Evolutionary conservation across 1,139 yeast species (phyloP).

Genomic region (Komagataea norvegica): DNA sequence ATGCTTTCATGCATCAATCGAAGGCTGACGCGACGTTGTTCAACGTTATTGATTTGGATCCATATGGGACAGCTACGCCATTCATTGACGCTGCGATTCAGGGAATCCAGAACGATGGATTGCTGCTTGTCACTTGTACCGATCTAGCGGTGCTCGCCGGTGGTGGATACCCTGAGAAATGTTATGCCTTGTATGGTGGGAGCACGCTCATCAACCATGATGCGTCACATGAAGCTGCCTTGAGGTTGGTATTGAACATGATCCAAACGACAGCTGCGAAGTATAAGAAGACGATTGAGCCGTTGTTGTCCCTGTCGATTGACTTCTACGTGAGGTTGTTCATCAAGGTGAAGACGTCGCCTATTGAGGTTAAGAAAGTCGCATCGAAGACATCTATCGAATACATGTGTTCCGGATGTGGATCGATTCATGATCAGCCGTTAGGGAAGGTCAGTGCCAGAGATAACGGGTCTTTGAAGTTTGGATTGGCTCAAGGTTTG

Average conservation of each 20-base stretch:
- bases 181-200: constrained; percentile 95
- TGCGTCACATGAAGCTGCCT: constrained; percentile 89
- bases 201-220: constrained; percentile 61
- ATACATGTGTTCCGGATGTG: constrained; percentile 87
- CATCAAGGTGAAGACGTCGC: constrained; percentile 69
- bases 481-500: constrained; percentile 53
- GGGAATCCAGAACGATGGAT: constrained; percentile 73
- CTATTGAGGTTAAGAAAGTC: constrained; percentile 71
- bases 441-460: constrained; percentile 58
- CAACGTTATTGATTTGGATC: constrained; percentile 91
- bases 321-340: constrained; percentile 90
- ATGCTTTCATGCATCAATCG: constrained; percentile 62
- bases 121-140: constrained; percentile 87
- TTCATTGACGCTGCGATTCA: constrained; percentile 89
- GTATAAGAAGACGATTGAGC: constrained; percentile 83
- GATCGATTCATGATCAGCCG: constrained; percentile 63
- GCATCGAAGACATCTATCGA: constrained; percentile 73
- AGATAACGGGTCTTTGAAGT: constrained; percentile 40
- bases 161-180: constrained; percentile 92
- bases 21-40: constrained; percentile 44
- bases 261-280: constrained; percentile 83
- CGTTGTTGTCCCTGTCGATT: constrained; percentile 75
- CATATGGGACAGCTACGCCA: constrained; percentile 96
- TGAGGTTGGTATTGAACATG: constrained; percentile 73
- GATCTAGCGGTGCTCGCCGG: constrained; percentile 96